Percentiles rank a stretch among this genome's conserved stretches.
phyloP scores from a whole-genome alignment of 192 early-diverging fungal genomes.

The Chytriomyces sp. region DNA sequence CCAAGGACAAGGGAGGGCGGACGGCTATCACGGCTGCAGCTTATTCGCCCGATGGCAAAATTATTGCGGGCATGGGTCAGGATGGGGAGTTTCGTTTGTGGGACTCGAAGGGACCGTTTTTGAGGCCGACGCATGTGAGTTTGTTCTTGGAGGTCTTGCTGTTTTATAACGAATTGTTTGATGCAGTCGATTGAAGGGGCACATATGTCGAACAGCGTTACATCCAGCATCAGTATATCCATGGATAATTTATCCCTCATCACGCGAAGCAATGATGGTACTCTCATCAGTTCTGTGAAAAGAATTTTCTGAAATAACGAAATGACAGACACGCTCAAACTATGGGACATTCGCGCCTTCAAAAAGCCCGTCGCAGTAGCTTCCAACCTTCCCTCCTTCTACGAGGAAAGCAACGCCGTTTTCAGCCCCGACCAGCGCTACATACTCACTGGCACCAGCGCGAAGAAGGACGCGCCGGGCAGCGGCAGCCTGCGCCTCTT shows the following conservation, averaged over 20 bases:
- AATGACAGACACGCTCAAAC: conserved; percentile 71
- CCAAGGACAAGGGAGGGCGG: conserved; percentile 68
- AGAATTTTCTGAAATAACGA: neutral
- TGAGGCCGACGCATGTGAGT: conserved; percentile 65
- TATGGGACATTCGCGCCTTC: conserved; percentile 88
- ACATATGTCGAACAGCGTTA: conserved; percentile 69
- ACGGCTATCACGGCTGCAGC: conserved; percentile 69
- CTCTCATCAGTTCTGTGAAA: neutral
- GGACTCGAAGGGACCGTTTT: conserved; percentile 63
- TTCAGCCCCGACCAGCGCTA: conserved; percentile 81
- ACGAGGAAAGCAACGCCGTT: conserved; percentile 76
- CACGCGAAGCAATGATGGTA: conserved; percentile 75
- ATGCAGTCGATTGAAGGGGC: conserved; percentile 64
- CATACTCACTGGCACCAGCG: conserved; percentile 77
- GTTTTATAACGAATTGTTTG: neutral
- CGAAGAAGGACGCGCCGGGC: conserved; percentile 62
- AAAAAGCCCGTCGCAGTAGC: conserved; percentile 63
- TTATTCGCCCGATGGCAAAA: conserved; percentile 72
- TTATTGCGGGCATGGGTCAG: conserved; percentile 65
- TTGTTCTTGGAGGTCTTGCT: neutral
- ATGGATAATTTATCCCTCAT: conserved; percentile 65
- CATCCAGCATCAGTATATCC: conserved; percentile 71
- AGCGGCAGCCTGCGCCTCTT: conserved; percentile 66
- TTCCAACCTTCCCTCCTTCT: conserved; percentile 59
- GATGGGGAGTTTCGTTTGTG: conserved; percentile 84